Evolutionary conservation across 768 basidiomycete genomes (phyloP).

Genomic region (Tricholomella constricta): DNA sequence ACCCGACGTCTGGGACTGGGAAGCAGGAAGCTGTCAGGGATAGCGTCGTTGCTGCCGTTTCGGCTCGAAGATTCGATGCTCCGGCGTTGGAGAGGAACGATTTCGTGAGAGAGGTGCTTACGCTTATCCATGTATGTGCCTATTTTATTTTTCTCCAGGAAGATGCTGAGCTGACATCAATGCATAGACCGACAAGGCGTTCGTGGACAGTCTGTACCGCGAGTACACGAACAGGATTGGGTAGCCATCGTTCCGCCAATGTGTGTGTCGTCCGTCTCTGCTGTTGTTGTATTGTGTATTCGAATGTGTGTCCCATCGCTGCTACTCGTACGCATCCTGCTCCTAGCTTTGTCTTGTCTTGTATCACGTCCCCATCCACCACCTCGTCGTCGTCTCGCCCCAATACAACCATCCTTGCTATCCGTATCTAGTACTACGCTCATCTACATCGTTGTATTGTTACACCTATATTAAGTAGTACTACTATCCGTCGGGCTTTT

Average conservation of each 20-base stretch:
- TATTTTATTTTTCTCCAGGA: background rate
- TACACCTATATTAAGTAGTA: slow-evolving; percentile 21
- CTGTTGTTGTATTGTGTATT: slow-evolving; percentile 3
- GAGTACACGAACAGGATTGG: slow-evolving; percentile 42
- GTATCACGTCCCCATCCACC: slow-evolving; percentile 3
- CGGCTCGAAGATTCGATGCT: slow-evolving; percentile 20
- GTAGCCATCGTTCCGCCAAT: slow-evolving; percentile 1
- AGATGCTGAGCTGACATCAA: slow-evolving; percentile 7
- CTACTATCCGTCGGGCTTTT: slow-evolving; percentile 4
- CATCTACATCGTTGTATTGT: slow-evolving; percentile 24
- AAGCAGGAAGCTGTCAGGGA: slow-evolving; percentile 27
- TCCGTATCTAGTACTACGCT: slow-evolving; percentile 22
- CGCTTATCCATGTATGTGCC: slow-evolving; percentile 58
- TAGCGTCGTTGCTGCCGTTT: slow-evolving; percentile 29
- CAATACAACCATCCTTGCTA: slow-evolving; percentile 5
- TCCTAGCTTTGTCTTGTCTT: slow-evolving; percentile 8
- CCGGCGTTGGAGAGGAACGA: slow-evolving; percentile 49
- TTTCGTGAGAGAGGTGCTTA: slow-evolving; percentile 61
- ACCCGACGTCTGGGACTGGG: slow-evolving; percentile 12
- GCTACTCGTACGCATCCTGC: background rate
- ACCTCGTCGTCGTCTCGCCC: slow-evolving; percentile 1
- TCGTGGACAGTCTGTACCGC: slow-evolving; percentile 62
- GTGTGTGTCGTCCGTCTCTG: background rate
- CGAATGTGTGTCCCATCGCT: background rate
- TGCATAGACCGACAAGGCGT: slow-evolving; percentile 60